Percentiles rank a stretch among this genome's conserved stretches.
Conservation (phyloP, 805 yeast species). For the Lachancea cidri region DNA sequence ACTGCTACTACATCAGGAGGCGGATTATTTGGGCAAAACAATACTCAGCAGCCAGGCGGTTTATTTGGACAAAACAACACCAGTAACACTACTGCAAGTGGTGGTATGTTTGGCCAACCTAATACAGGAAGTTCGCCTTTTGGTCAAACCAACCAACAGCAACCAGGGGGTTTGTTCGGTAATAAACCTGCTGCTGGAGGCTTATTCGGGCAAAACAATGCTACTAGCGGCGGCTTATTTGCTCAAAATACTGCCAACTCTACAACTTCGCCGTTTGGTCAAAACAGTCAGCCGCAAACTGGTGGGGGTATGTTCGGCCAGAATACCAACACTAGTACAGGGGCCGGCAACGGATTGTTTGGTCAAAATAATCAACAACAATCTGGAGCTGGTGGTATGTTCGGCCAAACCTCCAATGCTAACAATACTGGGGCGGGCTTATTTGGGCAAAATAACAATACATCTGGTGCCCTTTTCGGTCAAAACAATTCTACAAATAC, state of each 20-base stretch:
- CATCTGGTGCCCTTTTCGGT: constrained; percentile 33
- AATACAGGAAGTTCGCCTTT: constrained; percentile 23
- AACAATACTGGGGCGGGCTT: constrained; percentile 10
- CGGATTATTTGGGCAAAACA: constrained; percentile 34
- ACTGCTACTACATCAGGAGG: constrained; percentile 8
- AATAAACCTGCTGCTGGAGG: constrained; percentile 20
- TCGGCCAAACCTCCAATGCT: constrained; percentile 35
- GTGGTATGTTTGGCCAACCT: constrained; percentile 41
- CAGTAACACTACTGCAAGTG: constrained; percentile 10
- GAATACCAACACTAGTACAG: constrained; percentile 24
- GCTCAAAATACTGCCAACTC: constrained; percentile 33
- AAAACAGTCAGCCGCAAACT: constrained; percentile 22
- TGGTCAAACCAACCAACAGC: constrained; percentile 26
- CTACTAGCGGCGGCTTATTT: constrained; percentile 34
- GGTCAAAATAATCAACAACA: constrained; percentile 22
- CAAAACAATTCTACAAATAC: constrained; percentile 18
- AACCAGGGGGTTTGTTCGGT: constrained; percentile 33
- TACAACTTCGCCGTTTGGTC: constrained; percentile 34
- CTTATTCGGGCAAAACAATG: constrained; percentile 24
- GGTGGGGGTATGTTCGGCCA: constrained; percentile 41
- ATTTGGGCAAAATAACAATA: constrained; percentile 27
- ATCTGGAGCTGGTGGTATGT: constrained; percentile 34
- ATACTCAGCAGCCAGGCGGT: constrained; percentile 17
- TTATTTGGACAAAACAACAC: constrained; percentile 29
- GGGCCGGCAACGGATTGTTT: constrained; percentile 32